phyloP scores from a whole-genome alignment of 495 filamentous ascomycete species.

The Podospora pseudoanserina region DNA sequence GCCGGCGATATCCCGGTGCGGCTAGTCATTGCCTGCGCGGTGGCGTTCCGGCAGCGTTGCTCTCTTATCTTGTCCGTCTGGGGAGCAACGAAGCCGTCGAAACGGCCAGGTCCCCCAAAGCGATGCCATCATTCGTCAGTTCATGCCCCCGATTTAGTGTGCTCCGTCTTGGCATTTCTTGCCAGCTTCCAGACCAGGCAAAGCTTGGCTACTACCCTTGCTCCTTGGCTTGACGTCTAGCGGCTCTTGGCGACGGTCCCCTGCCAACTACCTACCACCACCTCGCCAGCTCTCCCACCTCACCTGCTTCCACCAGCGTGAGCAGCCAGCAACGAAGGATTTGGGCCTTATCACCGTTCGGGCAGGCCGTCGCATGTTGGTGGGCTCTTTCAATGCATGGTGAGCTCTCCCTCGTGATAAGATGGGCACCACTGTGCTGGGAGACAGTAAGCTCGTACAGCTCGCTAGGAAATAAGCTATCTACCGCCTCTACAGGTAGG shows the following conservation, averaged over 20 bases:
- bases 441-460: not conserved
- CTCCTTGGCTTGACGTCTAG: slow-evolving; percentile 9
- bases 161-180: slow-evolving; percentile 16
- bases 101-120: slow-evolving; percentile 2
- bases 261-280: not conserved
- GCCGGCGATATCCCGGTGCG: slow-evolving; percentile 30
- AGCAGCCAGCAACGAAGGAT: not conserved
- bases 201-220: slow-evolving; percentile 11
- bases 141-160: not conserved
- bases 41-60: slow-evolving; percentile 15
- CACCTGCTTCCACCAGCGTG: not conserved
- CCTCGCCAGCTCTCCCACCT: not conserved
- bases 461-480: not conserved
- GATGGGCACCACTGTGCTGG: not conserved
- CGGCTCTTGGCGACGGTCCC: not conserved
- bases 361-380: slow-evolving; percentile 3
- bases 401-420: not conserved
- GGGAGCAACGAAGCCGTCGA: slow-evolving; percentile 14
- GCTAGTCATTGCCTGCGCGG: slow-evolving; percentile 18
- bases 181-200: slow-evolving; percentile 24
- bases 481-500: too few relatives aligned
- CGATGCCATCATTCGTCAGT: slow-evolving; percentile 16
- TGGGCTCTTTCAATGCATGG: not conserved
- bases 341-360: slow-evolving; percentile 4
- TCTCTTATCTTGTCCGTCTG: slow-evolving; percentile 17